These are phyloP conservation scores for Nemania bipapillata DNA, from an alignment of 2,329 filamentous ascomycete species.

Conservation along the genomic window DNA sequence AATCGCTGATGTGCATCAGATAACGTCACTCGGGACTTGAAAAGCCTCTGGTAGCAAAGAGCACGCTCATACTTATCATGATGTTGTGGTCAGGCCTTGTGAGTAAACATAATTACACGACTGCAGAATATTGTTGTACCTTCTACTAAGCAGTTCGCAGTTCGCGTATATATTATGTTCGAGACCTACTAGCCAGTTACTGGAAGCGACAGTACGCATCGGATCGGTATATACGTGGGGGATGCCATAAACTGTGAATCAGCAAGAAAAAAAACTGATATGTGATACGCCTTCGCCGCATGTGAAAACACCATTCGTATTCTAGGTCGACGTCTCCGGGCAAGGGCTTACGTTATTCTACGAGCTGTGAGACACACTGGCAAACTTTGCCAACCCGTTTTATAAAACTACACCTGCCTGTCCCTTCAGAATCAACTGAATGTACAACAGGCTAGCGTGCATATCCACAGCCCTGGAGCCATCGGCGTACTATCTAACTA, in stretches of 20 bases:
- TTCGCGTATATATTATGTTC: no score
- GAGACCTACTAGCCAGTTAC: background rate
- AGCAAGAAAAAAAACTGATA: background rate
- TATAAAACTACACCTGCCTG: no score
- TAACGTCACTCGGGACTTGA: background rate
- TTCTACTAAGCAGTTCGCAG: background rate
- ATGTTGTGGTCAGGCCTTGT: background rate
- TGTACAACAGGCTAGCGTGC: background rate
- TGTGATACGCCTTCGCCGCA: background rate
- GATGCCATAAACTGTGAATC: background rate
- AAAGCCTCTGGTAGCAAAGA: background rate
- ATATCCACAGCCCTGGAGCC: background rate
- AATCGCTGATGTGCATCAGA: background rate
- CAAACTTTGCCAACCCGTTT: background rate
- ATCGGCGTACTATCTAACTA: background rate
- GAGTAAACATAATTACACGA: background rate
- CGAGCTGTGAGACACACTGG: background rate
- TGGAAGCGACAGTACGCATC: background rate
- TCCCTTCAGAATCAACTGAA: no score
- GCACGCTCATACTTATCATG: background rate
- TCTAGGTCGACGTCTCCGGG: background rate
- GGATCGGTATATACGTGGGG: background rate
- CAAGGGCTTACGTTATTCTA: background rate
- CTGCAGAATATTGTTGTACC: background rate
- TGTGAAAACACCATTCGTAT: no score